Base-by-base conservation (phyloP, 768 basidiomycete species). In the Mycena sanguinolenta region DNA sequence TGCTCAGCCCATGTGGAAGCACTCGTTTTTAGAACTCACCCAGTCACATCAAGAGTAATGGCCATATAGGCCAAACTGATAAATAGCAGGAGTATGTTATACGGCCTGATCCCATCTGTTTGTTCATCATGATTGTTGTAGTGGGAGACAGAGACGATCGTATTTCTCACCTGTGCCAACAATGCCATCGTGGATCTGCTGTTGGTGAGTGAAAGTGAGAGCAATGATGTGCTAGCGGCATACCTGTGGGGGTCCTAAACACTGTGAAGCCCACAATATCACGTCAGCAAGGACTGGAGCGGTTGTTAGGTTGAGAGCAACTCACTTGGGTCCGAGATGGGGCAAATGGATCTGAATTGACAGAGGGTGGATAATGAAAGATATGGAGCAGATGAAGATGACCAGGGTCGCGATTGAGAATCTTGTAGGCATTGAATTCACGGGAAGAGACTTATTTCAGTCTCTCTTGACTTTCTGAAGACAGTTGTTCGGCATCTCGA, bases 51-150 rank as follows among this genome's bases (percentile, higher is more conserved):
- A 42, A 98, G 86, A 0, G 96, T 95, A 39, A 98, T 92, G 6
- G 96, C 91, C 85, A 98, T 92, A 81, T 98, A 98, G 0, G 96
- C 95, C 58, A 98, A 93, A 95, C 32, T 34, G 74, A 95, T 90
- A 82, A 99, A 98, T 1, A 99, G 83, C 28, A 95, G 94, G 79
- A 99, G 89, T 72, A 99, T 96, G 77, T 98, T 95, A 76, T 96
- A 94, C 0, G 97, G 97, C 73, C 92, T 89, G 28, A 98, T 87
- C 4, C 92, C 92, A 68, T 91, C 91, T 78, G 6, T 73, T 8
- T n/a, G n/a, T n/a, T n/a, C n/a, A n/a, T n/a, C n/a, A n/a, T n/a
- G 75, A 21, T 50, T 61, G 57, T 14, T n/a, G 27, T 69, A 0
- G 69, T 59, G 16, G 5, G 38, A 23, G 25, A 39, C 23, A 36